These are phyloP conservation scores for Chloris gayana DNA, from an alignment of 176 grass and related monocot genomes.

Conservation along the genomic window DNA sequence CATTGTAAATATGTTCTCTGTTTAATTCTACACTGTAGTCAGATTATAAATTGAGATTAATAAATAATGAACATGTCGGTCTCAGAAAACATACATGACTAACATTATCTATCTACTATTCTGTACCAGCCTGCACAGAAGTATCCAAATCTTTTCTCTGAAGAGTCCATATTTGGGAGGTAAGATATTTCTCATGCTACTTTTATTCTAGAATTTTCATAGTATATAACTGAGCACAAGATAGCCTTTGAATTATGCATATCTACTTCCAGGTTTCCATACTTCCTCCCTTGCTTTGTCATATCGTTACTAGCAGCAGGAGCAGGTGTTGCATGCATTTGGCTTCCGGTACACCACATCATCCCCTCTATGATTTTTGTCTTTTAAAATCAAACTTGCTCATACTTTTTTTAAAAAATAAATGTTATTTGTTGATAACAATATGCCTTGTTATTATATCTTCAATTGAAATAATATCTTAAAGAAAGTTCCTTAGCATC, in stretches of 20 bases:
- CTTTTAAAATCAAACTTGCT: neutral
- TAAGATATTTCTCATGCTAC: slow-evolving; percentile 1
- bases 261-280: slow-evolving; percentile 64
- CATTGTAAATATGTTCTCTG: slow-evolving; percentile 7
- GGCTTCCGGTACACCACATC: slow-evolving; percentile 56
- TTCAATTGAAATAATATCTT: neutral
- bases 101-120: slow-evolving; percentile 29
- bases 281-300: slow-evolving; percentile 68
- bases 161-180: slow-evolving; percentile 73
- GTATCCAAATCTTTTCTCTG: slow-evolving; percentile 57
- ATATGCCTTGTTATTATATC: too few species aligned
- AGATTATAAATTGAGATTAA: neutral
- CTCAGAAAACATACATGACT: neutral
- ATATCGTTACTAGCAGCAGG: slow-evolving; percentile 64
- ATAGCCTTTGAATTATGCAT: slow-evolving; percentile 4
- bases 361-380: slow-evolving; percentile 6
- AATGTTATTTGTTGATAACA: neutral
- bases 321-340: slow-evolving; percentile 61
- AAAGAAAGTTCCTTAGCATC: neutral
- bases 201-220: neutral
- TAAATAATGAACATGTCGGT: neutral
- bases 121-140: slow-evolving; percentile 60
- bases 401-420: neutral
- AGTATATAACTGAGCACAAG: neutral
- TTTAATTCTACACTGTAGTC: neutral